phyloP scores from a whole-genome alignment of 139 green algal species.

The Chlorella sp. region DNA sequence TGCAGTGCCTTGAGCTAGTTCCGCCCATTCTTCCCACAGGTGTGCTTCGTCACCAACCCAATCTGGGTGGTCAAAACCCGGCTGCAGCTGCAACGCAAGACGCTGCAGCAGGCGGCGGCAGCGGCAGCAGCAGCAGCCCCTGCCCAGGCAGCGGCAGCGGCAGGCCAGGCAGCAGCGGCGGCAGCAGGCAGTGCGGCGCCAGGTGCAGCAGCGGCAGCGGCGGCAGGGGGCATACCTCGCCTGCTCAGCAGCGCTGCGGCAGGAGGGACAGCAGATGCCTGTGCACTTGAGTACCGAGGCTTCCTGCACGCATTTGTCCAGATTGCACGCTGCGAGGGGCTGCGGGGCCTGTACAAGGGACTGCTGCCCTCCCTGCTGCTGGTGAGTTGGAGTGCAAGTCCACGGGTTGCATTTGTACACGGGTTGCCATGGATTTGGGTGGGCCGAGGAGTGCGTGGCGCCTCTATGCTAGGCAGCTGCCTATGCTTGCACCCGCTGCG shows the following conservation, averaged over 20 bases:
- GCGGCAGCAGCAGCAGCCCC: not conserved
- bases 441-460: too few species aligned
- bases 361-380: conserved; percentile 88
- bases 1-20: too few species aligned
- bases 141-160: not conserved
- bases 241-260: not conserved
- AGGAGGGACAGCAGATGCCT: not conserved
- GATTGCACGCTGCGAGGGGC: conserved; percentile 81
- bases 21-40: conserved; percentile 44
- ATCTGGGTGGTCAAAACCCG: conserved; percentile 96
- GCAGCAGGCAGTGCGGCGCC: not conserved
- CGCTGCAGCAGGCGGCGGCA: conserved; percentile 19
- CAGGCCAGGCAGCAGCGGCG: not conserved
- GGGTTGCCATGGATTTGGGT: too few species aligned
- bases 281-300: conserved; percentile 61
- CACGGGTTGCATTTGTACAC: not conserved
- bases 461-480: too few species aligned
- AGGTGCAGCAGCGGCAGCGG: not conserved
- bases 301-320: conserved; percentile 72
- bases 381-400: conserved; percentile 51
- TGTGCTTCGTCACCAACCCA: conserved; percentile 90
- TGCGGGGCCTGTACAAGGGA: conserved; percentile 89
- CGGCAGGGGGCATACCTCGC: not conserved
- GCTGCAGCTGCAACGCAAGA: conserved; percentile 84
- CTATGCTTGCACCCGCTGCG: too few species aligned